These are phyloP conservation scores for Barbarea vulgaris DNA, from an alignment of 345 rosid species.

Conservation along the genomic window DNA sequence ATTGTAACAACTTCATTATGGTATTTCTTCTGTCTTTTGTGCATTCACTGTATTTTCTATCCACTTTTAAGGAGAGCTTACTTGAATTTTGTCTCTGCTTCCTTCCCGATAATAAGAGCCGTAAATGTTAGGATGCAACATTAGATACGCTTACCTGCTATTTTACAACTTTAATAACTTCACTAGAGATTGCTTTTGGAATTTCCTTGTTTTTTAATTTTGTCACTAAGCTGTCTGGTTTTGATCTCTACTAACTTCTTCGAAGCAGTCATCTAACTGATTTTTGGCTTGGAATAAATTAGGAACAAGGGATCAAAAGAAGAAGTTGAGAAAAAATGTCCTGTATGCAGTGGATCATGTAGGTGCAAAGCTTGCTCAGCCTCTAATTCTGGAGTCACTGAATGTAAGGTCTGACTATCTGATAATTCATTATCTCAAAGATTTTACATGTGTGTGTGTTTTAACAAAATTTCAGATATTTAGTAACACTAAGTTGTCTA, in stretches of 20 bases:
- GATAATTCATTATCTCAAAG: conserved; percentile 17
- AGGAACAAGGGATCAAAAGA: too few relatives aligned
- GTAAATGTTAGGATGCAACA: too few relatives aligned
- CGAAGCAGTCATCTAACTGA: too few relatives aligned
- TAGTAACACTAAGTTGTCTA: too few relatives aligned
- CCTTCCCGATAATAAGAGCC: too few relatives aligned
- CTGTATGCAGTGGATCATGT: too few relatives aligned
- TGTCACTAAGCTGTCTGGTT: background rate
- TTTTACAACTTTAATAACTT: background rate
- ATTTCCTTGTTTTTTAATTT: conserved; percentile 7
- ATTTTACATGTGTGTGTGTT: conserved; percentile 18
- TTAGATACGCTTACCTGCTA: too few relatives aligned
- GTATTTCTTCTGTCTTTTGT: background rate
- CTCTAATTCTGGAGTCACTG: conserved; percentile 55
- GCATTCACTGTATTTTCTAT: background rate
- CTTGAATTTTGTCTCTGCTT: too few relatives aligned
- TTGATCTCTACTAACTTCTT: too few relatives aligned
- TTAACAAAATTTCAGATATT: background rate
- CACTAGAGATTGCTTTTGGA: conserved; percentile 4
- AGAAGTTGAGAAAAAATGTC: too few relatives aligned
- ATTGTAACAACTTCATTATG: background rate
- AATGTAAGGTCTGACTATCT: conserved; percentile 74
- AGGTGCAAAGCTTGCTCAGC: too few relatives aligned
- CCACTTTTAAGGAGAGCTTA: background rate
- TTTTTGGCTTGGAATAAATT: too few relatives aligned